phyloP scores from a whole-genome alignment of 306 rosid genomes.

The Cucurbita ficifolia region DNA sequence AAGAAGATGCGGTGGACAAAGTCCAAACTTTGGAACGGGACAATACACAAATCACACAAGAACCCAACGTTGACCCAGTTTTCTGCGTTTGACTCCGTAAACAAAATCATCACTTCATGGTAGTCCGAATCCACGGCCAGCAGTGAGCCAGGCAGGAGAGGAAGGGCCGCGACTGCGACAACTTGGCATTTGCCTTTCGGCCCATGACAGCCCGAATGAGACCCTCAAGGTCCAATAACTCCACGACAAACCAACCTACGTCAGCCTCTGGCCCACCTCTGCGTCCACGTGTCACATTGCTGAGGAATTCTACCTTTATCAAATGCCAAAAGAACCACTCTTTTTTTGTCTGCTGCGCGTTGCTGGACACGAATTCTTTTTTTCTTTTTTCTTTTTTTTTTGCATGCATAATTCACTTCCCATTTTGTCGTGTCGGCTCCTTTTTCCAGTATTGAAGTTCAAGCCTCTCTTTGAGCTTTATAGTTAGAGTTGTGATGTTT shows the following conservation, averaged over 20 bases:
- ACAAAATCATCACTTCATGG: background rate
- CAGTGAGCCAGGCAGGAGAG: background rate
- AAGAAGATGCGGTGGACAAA: background rate
- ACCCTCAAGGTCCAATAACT: background rate
- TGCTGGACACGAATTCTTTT: background rate
- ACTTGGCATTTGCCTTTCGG: background rate
- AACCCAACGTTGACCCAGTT: background rate
- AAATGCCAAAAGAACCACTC: background rate
- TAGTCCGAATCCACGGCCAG: background rate
- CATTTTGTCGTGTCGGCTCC: background rate
- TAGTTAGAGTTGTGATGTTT: no score
- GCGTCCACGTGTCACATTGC: background rate
- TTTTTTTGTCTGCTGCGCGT: background rate
- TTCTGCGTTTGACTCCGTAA: background rate
- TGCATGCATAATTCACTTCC: background rate
- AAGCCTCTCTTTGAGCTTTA: no score
- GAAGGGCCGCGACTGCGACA: background rate
- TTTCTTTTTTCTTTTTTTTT: background rate
- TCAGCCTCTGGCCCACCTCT: background rate
- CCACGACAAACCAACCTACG: background rate
- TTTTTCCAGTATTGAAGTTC: no score
- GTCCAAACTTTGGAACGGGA: background rate
- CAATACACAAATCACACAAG: background rate
- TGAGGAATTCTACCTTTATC: background rate
- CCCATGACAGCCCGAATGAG: background rate